Evolutionary conservation across 1,284 basidiomycete species (phyloP).

Genomic region (Ceratobasidium sp.): DNA sequence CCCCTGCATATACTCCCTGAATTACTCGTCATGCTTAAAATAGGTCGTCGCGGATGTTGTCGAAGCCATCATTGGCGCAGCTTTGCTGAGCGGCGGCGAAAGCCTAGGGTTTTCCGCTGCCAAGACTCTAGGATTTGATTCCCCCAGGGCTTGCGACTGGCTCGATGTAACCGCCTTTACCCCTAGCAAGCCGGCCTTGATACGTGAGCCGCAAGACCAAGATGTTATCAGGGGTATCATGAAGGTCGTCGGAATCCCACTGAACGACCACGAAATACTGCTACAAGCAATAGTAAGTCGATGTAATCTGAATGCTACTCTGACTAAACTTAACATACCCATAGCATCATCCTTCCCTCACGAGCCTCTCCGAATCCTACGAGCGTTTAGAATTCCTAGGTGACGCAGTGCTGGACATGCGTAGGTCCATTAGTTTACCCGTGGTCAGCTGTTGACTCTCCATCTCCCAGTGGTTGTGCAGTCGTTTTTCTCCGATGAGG

Average conservation of each 20-base stretch:
- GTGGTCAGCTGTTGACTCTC: constrained; percentile 38
- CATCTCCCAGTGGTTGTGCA: constrained; percentile 67
- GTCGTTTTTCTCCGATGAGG: constrained; percentile 68
- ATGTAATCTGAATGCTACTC: background rate
- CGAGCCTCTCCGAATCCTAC: constrained; percentile 62
- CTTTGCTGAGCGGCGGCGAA: constrained; percentile 70
- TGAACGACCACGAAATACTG: constrained; percentile 66
- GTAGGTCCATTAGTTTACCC: constrained; percentile 54
- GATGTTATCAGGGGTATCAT: constrained; percentile 61
- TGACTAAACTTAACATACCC: background rate
- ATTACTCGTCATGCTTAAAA: background rate
- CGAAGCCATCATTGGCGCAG: constrained; percentile 82
- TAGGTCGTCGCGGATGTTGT: constrained; percentile 81
- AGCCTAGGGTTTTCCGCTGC: constrained; percentile 64
- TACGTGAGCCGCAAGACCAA: constrained; percentile 36
- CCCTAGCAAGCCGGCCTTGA: constrained; percentile 55
- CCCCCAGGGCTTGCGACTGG: constrained; percentile 68
- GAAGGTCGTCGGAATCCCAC: constrained; percentile 63
- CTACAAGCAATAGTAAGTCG: constrained; percentile 70
- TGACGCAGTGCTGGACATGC: constrained; percentile 79
- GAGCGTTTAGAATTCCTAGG: constrained; percentile 82
- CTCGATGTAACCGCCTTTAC: constrained; percentile 66
- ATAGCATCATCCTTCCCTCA: constrained; percentile 69
- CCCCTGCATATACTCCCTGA: background rate
- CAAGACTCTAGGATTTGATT: constrained; percentile 66